These are phyloP conservation scores for Epichloe scottii DNA, from an alignment of 2,329 filamentous ascomycete species.

Conservation along the genomic window DNA sequence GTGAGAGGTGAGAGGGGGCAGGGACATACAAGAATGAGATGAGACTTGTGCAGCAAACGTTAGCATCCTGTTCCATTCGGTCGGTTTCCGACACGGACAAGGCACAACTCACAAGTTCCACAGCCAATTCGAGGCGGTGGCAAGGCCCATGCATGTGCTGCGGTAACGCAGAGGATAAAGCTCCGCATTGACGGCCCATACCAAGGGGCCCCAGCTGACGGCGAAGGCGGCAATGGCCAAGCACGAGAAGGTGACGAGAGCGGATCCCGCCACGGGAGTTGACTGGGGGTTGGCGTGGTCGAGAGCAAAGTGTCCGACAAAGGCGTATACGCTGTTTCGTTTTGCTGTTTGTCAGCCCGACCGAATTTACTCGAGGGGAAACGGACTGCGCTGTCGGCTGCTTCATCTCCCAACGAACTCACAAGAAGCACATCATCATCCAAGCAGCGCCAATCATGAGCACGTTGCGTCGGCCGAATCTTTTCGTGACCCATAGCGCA, in stretches of 20 bases:
- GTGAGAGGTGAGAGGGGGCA: not conserved
- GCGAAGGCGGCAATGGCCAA: constrained; percentile 56
- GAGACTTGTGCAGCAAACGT: constrained; percentile 15
- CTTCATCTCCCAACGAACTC: constrained; percentile 10
- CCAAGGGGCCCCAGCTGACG: constrained; percentile 57
- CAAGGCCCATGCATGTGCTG: constrained; percentile 40
- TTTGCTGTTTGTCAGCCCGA: not conserved
- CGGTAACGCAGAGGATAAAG: constrained; percentile 49
- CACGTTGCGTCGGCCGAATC: constrained; percentile 49
- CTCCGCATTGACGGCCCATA: constrained; percentile 54
- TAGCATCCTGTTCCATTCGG: not conserved
- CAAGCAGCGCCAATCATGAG: constrained; percentile 51
- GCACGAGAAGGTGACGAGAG: constrained; percentile 56
- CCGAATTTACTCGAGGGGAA: no score
- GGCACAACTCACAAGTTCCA: constrained; percentile 44
- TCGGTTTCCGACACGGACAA: not conserved
- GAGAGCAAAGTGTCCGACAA: constrained; percentile 34
- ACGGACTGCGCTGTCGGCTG: no score
- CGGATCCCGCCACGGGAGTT: constrained; percentile 38
- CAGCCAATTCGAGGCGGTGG: constrained; percentile 47
- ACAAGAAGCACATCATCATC: constrained; percentile 42
- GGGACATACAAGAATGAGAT: constrained; percentile 33
- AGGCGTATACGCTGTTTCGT: constrained; percentile 28
- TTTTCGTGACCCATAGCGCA: constrained; percentile 53
- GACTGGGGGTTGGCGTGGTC: constrained; percentile 28